phyloP scores from a whole-genome alignment of 2,329 filamentous ascomycete species.

The Plectosphaerella plurivora region DNA sequence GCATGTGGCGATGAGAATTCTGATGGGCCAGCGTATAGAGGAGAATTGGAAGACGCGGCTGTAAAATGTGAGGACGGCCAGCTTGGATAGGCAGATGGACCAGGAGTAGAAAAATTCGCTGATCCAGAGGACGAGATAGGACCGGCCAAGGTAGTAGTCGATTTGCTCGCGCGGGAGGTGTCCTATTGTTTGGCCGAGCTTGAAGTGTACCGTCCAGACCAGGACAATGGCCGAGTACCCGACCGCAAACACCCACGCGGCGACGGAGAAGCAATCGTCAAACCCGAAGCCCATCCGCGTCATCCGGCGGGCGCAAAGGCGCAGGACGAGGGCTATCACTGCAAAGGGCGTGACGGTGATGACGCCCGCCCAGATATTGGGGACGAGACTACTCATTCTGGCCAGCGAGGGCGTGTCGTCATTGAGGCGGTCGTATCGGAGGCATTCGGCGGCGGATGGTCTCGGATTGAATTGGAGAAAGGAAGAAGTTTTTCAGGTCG shows the following conservation, averaged over 20 bases:
- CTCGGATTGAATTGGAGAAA: no score
- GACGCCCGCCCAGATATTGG: conserved; percentile 15
- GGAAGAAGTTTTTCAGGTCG: no score
- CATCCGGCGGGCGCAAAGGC: conserved; percentile 16
- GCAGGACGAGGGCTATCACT: conserved; percentile 10
- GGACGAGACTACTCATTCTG: conserved; percentile 8
- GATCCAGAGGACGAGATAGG: conserved; percentile 18
- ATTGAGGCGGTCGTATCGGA: no score
- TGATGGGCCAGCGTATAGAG: conserved; percentile 20
- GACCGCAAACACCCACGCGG: neutral
- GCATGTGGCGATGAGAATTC: conserved; percentile 16
- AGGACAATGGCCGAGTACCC: neutral
- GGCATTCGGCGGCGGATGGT: no score
- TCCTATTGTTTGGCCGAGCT: neutral
- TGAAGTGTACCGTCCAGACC: neutral
- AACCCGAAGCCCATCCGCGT: conserved; percentile 14
- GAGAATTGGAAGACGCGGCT: conserved; percentile 23
- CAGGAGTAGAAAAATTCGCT: conserved; percentile 21
- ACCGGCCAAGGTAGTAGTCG: conserved; percentile 6
- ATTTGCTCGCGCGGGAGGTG: neutral
- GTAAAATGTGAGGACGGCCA: conserved; percentile 23
- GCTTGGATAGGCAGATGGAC: conserved; percentile 21
- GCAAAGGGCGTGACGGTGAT: conserved; percentile 14
- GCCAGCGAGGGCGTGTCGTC: neutral
- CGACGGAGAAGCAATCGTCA: conserved; percentile 13